These are phyloP conservation scores for Phytophthora nicotianae DNA, from an alignment of 352 stramenopile genomes.

Conservation along the genomic window DNA sequence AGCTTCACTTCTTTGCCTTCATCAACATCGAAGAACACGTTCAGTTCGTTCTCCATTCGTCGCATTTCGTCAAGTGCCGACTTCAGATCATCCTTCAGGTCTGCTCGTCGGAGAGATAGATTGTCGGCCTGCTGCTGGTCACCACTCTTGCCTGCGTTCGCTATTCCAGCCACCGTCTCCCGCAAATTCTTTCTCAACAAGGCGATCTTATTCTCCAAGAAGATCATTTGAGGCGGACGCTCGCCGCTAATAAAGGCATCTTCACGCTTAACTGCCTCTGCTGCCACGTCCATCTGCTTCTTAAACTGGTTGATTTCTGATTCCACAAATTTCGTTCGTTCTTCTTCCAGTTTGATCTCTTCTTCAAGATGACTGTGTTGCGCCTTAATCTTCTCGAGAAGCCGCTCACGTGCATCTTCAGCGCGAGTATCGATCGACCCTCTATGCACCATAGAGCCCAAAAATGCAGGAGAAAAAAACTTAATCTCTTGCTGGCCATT, in stretches of 20 bases:
- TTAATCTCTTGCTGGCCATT: constrained; percentile 56
- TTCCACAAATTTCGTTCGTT: constrained; percentile 55
- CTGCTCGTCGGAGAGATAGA: constrained; percentile 63
- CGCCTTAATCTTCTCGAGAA: constrained; percentile 64
- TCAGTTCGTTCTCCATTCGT: constrained; percentile 68
- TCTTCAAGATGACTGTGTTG: constrained; percentile 58
- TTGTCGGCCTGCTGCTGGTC: constrained; percentile 66
- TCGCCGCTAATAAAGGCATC: constrained; percentile 83
- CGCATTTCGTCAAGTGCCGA: constrained; percentile 74
- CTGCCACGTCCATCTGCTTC: constrained; percentile 66
- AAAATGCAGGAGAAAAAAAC: constrained; percentile 72
- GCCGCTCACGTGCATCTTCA: constrained; percentile 58
- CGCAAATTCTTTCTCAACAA: constrained; percentile 70
- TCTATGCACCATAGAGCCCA: constrained; percentile 61
- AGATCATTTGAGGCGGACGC: constrained; percentile 78
- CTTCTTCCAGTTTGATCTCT: constrained; percentile 67
- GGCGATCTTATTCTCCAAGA: constrained; percentile 77
- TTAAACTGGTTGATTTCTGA: constrained; percentile 73
- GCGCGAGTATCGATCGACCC: constrained; percentile 68
- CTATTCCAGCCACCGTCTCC: constrained; percentile 66
- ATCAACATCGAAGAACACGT: constrained; percentile 45
- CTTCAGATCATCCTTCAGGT: constrained; percentile 73
- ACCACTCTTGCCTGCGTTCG: constrained; percentile 54
- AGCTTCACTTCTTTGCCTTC: constrained; percentile 36
- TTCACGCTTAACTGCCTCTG: constrained; percentile 69